A percentile compares a stretch with the other conserved stretches of the same genome.
phyloP scores from a whole-genome alignment of 1,284 basidiomycete genomes.

The Somion occarium region DNA sequence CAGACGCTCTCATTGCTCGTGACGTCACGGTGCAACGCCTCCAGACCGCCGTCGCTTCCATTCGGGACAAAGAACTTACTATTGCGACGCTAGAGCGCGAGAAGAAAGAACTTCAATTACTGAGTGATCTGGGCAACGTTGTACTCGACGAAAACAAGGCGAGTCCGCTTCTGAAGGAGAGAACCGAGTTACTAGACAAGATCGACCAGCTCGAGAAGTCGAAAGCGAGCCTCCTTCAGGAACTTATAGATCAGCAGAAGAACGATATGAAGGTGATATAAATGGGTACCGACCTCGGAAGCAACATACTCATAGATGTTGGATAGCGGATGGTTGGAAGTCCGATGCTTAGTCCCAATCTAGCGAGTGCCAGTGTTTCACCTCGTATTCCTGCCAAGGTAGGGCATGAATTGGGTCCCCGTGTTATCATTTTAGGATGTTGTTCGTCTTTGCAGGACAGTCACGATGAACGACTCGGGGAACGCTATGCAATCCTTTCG shows the following conservation, averaged over 20 bases:
- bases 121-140: constrained; percentile 5
- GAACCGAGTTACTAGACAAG: constrained; percentile 25
- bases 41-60: constrained; percentile 53
- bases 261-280: neutral
- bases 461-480: constrained; percentile 40
- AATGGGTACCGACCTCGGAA: no score
- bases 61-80: constrained; percentile 52
- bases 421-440: no score
- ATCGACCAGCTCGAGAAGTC: constrained; percentile 31
- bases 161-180: constrained; percentile 1
- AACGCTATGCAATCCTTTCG: constrained; percentile 51
- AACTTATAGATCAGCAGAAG: neutral
- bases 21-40: constrained; percentile 60
- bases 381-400: no score
- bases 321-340: no score
- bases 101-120: constrained; percentile 19
- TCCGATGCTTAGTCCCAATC: neutral
- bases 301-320: no score
- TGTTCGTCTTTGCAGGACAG: neutral
- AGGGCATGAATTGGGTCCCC: no score
- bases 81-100: constrained; percentile 48
- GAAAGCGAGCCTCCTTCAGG: neutral
- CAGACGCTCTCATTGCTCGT: constrained; percentile 58
- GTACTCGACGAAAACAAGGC: neutral
- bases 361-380: neutral